Percentiles rank a stretch among this genome's conserved stretches.
Conservation (phyloP, 2,329 filamentous ascomycete species). For the Cladosporium sp. region DNA sequence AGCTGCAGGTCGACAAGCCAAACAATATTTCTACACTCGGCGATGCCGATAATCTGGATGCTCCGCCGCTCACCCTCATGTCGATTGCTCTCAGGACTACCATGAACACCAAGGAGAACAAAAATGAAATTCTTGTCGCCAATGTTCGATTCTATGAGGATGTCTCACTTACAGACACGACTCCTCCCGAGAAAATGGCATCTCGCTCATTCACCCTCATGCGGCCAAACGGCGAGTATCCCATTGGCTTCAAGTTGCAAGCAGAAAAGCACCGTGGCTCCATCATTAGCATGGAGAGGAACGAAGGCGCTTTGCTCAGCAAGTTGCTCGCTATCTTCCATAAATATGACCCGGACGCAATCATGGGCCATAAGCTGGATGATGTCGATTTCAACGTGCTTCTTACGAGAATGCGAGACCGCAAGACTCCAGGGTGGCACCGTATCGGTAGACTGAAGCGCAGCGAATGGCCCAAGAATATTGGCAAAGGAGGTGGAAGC, state of each 20-base stretch:
- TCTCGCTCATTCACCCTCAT: constrained; percentile 90
- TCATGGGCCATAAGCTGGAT: constrained; percentile 93
- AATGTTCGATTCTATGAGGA: constrained; percentile 93
- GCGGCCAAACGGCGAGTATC: constrained; percentile 75
- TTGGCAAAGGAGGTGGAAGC: constrained; percentile 79
- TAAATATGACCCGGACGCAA: constrained; percentile 84
- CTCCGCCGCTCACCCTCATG: constrained; percentile 92
- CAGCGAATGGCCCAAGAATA: constrained; percentile 78
- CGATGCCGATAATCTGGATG: constrained; percentile 76
- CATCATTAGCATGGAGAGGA: constrained; percentile 74
- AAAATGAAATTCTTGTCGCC: constrained; percentile 89
- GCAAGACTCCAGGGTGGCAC: constrained; percentile 92
- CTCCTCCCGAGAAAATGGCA: constrained; percentile 79
- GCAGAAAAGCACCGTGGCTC: constrained; percentile 66
- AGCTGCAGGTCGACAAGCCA: constrained; percentile 76
- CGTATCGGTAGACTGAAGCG: constrained; percentile 83
- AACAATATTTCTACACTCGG: constrained; percentile 67
- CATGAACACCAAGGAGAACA: constrained; percentile 89
- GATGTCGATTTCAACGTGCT: constrained; percentile 94
- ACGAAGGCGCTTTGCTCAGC: constrained; percentile 77
- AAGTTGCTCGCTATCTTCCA: constrained; percentile 89
- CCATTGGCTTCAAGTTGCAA: constrained; percentile 79
- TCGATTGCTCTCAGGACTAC: constrained; percentile 83
- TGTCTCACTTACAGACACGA: constrained; percentile 80
- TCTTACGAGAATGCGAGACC: constrained; percentile 79